These are phyloP conservation scores for Triticum turgidum DNA, from an alignment of 176 grass and related monocot genomes.

Conservation along the genomic window DNA sequence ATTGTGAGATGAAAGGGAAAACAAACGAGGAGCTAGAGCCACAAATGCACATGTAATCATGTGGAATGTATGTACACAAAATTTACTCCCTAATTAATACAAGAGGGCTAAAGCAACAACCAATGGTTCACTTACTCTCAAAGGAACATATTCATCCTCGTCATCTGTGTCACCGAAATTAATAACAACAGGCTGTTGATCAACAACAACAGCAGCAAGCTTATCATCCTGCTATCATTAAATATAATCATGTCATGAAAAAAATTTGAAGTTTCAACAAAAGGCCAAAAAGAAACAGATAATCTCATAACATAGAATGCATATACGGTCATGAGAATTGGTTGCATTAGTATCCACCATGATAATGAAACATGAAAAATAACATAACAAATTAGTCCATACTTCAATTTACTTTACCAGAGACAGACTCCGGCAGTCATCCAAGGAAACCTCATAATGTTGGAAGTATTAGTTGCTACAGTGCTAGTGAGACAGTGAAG, in stretches of 20 bases:
- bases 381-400: background rate
- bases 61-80: background rate
- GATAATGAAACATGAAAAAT: background rate
- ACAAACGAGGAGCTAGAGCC: background rate
- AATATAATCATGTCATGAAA: background rate
- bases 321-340: background rate
- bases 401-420: background rate
- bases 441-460: background rate
- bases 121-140: conserved; percentile 11
- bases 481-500: background rate
- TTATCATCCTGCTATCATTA: conserved; percentile 21
- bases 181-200: background rate
- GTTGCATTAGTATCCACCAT: background rate
- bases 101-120: background rate
- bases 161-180: conserved; percentile 2
- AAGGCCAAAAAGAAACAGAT: background rate
- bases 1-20: background rate
- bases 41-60: too few relatives aligned
- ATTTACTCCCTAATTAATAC: background rate
- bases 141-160: background rate
- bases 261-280: background rate
- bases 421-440: background rate
- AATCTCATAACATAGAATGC: background rate
- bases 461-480: background rate
- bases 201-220: background rate